Evolutionary conservation across 768 basidiomycete species (phyloP), one percentile per base, ranked within the genome.

Genomic region (button mushroom (Agaricus bisporus)): DNA sequence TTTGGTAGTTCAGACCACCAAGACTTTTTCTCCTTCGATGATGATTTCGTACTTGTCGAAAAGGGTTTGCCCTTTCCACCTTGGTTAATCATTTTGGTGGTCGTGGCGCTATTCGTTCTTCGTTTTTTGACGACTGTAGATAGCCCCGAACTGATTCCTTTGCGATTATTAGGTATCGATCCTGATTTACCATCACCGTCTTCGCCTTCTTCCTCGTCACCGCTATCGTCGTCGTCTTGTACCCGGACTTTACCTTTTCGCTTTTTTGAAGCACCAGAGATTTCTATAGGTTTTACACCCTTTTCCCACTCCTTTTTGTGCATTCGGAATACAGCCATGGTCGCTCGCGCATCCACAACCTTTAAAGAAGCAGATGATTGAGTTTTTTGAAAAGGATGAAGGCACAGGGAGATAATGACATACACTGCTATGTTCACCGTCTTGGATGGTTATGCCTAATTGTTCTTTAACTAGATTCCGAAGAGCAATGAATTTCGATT

Each of bases 321-420:
- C 15, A 95, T 63, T 6, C 93, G 79, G 66, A 88, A 98, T 37
- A 98, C 73, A 0, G 92, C 95, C 92, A 99, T 97, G 0, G 94
- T 90, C 0, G 95, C 95, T 48, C 95, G 79, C 0, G 95, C 93
- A 65, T 98, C 95, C 15, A 82, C 89, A 4, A 98, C 85, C 95
- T 97, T 1, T 37, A 32, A 28, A 37, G 41, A 43, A 11, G 42
- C 3, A 22, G n/a, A 18, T 22, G 4, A 4, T 2, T 22, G 25
- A 44, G 5, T 36, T 22, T 7, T 20, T 8, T 5, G 18, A 14
- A 18, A 22, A 25, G 5, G 18, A 44, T 7, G 20, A 22, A 45
- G 26, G 26, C 15, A 26, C 6, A 9, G 18, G 35, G 39, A 46
- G 35, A 22, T 37, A 20, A 50, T 9, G 8, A 74, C 88, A 51